These are phyloP conservation scores for Diaporthe sp. DNA, from an alignment of 2,329 filamentous ascomycete species.

Conservation along the genomic window DNA sequence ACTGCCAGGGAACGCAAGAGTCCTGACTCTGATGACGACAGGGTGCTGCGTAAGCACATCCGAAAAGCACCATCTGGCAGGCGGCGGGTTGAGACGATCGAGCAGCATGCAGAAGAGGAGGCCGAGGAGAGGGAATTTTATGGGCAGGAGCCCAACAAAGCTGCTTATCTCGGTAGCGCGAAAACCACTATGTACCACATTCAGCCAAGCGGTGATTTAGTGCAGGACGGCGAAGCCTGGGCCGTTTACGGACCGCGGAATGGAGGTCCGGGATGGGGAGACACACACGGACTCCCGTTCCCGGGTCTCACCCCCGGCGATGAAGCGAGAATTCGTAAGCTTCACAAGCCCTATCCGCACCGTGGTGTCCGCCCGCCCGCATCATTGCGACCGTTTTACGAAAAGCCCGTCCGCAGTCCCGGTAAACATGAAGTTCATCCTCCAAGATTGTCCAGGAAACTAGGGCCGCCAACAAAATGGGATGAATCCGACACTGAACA, in stretches of 20 bases:
- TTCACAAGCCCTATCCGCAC: too few species aligned
- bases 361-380: too few species aligned
- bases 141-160: background rate
- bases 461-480: slow-evolving; percentile 2
- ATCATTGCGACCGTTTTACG: background rate
- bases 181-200: background rate
- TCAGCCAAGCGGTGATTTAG: background rate
- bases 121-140: background rate
- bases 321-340: too few species aligned
- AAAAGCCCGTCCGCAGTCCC: background rate
- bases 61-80: background rate
- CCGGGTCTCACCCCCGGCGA: too few species aligned
- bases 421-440: background rate
- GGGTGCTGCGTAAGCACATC: background rate
- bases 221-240: background rate
- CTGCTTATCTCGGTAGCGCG: too few species aligned
- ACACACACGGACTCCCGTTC: background rate
- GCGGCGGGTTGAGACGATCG: background rate
- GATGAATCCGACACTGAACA: slow-evolving; percentile 10
- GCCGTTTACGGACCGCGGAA: too few species aligned
- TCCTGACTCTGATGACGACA: background rate
- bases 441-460: background rate
- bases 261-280: background rate
- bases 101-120: background rate
- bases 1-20: background rate